Conservation (phyloP, 208 protist species). For the Wallacemonas rigidus region DNA sequence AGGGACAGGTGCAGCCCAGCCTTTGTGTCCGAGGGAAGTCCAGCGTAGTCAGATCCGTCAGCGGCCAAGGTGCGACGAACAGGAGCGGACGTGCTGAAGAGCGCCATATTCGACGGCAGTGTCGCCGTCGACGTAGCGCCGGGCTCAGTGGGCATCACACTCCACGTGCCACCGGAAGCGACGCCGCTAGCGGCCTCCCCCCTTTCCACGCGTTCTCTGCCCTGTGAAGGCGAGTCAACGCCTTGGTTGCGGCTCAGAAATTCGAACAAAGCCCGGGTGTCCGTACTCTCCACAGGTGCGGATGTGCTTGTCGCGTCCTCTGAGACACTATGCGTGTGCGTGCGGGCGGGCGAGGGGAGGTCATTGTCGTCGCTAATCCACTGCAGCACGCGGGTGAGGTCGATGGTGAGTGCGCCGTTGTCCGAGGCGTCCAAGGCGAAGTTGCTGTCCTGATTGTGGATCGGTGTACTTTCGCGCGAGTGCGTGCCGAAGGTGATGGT, state of each 20-base stretch:
- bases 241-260: background rate
- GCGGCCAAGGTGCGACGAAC: too few relatives aligned
- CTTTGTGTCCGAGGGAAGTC: too few relatives aligned
- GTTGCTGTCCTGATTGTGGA: background rate
- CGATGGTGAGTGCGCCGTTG: background rate
- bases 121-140: background rate
- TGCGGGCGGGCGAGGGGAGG: background rate
- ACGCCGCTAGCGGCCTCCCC: too few relatives aligned
- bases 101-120: background rate
- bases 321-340: background rate
- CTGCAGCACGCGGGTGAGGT: background rate
- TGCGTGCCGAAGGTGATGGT: background rate
- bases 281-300: background rate
- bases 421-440: background rate
- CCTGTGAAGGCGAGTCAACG: too few relatives aligned
- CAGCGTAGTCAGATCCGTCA: too few relatives aligned
- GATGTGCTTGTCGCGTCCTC: background rate
- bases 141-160: background rate
- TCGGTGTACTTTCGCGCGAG: too few relatives aligned
- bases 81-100: constrained; percentile 4
- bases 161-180: background rate
- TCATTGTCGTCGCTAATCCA: constrained; percentile 12
- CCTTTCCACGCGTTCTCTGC: too few relatives aligned
- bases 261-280: background rate
- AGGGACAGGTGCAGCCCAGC: too few relatives aligned